Evolutionary conservation across 2,329 filamentous ascomycete species (phyloP).

Genomic region (Clonostachys sp.): DNA sequence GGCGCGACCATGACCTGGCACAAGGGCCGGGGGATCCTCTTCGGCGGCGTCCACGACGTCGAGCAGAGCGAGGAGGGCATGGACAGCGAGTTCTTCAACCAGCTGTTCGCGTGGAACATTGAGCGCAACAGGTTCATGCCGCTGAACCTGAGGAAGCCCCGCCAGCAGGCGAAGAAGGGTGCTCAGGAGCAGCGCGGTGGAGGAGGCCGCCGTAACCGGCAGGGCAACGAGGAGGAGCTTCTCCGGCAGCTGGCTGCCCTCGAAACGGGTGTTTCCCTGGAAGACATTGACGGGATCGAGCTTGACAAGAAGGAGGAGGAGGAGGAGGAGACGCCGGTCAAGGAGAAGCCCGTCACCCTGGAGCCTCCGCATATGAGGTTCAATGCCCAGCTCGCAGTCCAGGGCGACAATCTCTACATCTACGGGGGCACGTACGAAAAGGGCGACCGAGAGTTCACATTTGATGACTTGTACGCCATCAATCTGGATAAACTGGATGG

Average conservation of each 20-base stretch:
- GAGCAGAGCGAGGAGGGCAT: conserved; percentile 91
- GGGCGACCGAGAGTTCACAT: conserved; percentile 90
- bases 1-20: conserved; percentile 94
- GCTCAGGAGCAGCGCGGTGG: conserved; percentile 49
- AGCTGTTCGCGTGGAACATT: conserved; percentile 87
- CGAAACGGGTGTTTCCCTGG: conserved; percentile 85
- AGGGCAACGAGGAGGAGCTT: conserved; percentile 89
- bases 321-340: conserved; percentile 51
- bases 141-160: conserved; percentile 69
- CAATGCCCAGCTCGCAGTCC: conserved; percentile 84
- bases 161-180: conserved; percentile 50
- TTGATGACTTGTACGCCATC: conserved; percentile 90
- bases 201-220: conserved; percentile 64
- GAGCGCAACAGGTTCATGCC: conserved; percentile 95
- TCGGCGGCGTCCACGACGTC: conserved; percentile 91
- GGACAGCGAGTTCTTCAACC: conserved; percentile 95
- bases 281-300: conserved; percentile 41
- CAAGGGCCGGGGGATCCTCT: conserved; percentile 86
- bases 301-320: conserved; percentile 45
- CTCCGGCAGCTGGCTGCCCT: conserved; percentile 78
- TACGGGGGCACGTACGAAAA: conserved; percentile 96
- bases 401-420: conserved; percentile 89
- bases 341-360: conserved; percentile 63
- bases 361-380: conserved; percentile 89
- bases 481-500: conserved; percentile 95